Evolutionary conservation across 257 asterid genomes (phyloP).

Genomic region (Coffea eugenioides): DNA sequence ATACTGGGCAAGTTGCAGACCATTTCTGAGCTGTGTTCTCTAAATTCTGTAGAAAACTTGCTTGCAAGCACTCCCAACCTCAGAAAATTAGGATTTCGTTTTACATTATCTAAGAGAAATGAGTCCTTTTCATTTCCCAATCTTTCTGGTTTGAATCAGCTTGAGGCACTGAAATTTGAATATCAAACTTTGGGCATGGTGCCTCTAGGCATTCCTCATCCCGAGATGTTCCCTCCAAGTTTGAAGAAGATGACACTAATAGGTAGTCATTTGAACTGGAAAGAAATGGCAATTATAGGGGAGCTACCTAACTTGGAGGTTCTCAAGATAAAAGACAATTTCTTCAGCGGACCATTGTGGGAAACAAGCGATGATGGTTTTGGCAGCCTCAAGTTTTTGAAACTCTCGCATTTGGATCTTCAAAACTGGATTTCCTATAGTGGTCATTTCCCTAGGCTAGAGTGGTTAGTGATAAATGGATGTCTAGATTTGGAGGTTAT

Average conservation of each 20-base stretch:
- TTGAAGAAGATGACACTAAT: conserved; percentile 3
- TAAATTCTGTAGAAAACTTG: background rate
- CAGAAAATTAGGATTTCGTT: background rate
- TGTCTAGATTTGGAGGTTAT: background rate
- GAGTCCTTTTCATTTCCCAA: background rate
- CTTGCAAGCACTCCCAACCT: background rate
- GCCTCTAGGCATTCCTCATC: background rate
- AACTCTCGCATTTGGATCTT: conserved; percentile 2
- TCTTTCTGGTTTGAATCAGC: background rate
- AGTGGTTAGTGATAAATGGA: background rate
- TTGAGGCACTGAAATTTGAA: background rate
- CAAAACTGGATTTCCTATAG: conserved; percentile 6
- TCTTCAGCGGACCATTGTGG: background rate
- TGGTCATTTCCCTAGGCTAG: conserved; percentile 7
- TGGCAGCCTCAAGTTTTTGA: background rate
- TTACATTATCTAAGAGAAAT: background rate
- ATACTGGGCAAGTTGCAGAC: background rate
- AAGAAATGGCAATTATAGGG: background rate
- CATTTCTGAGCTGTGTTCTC: background rate
- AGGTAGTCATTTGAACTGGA: background rate
- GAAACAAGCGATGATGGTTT: conserved; percentile 11
- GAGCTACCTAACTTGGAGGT: conserved; percentile 5
- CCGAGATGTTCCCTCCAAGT: background rate
- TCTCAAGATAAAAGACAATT: conserved; percentile 8
- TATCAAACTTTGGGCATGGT: background rate